phyloP scores from a whole-genome alignment of 768 basidiomycete species.

The Sarcomyxa edulis region DNA sequence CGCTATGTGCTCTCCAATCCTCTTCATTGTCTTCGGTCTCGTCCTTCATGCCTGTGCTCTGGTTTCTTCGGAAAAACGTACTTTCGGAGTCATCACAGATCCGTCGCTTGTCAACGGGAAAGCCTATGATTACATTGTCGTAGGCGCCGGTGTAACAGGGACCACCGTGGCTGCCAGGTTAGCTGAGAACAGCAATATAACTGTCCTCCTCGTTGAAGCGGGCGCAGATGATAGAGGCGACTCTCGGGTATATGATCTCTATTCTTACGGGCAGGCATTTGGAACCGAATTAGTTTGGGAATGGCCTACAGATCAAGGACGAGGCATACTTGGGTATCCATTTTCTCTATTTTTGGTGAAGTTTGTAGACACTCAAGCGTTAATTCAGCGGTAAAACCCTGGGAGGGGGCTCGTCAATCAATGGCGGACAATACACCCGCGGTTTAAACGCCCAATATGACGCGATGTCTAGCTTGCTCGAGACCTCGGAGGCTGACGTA shows the following conservation, averaged over 20 bases:
- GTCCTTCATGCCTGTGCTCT: no score
- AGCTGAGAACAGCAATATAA: constrained; percentile 34
- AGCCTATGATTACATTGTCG: constrained; percentile 38
- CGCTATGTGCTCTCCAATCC: no score
- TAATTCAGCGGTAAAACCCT: constrained; percentile 38
- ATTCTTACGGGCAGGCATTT: constrained; percentile 36
- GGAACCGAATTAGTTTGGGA: constrained; percentile 38
- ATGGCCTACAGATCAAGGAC: constrained; percentile 39
- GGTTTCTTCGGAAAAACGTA: no score
- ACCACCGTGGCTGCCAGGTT: constrained; percentile 44
- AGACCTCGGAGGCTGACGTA: constrained; percentile 29
- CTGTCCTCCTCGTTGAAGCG: constrained; percentile 47
- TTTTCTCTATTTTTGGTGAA: constrained; percentile 1
- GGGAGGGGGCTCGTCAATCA: constrained; percentile 42
- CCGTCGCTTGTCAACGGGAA: constrained; percentile 25
- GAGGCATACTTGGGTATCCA: constrained; percentile 31
- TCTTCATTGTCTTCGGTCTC: no score
- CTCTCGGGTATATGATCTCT: constrained; percentile 40
- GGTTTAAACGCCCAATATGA: constrained; percentile 41
- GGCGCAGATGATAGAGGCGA: constrained; percentile 42
- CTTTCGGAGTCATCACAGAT: constrained; percentile 29
- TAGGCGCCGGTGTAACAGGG: constrained; percentile 44
- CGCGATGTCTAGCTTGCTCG: constrained; percentile 23
- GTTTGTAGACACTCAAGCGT: no score
- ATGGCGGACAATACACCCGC: constrained; percentile 41